phyloP scores from a whole-genome alignment of 78 protist genomes.

The Bodo saltans region DNA sequence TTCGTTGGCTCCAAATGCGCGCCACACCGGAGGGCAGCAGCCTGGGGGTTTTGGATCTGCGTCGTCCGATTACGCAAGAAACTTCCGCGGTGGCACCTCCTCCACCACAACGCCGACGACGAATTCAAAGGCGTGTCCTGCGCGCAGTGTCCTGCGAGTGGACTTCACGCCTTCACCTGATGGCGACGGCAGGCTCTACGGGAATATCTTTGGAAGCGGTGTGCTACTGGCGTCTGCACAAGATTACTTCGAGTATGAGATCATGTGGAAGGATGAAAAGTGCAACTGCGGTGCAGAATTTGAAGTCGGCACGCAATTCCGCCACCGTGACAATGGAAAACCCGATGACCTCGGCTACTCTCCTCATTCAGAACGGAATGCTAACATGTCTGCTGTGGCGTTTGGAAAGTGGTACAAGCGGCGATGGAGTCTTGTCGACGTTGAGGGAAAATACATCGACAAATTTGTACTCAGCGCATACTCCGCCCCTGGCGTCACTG shows the following conservation, averaged over 20 bases:
- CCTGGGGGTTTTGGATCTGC: too few relatives aligned
- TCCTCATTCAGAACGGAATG: neutral
- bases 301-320: neutral
- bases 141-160: neutral
- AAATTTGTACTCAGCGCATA: neutral
- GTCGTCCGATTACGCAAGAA: too few relatives aligned
- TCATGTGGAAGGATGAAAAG: neutral
- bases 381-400: neutral
- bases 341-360: neutral
- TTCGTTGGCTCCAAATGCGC: too few relatives aligned
- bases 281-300: neutral
- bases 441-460: neutral
- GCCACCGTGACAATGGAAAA: neutral
- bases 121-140: too few relatives aligned
- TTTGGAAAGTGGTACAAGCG: neutral
- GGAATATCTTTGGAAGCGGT: neutral
- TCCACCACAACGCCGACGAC: too few relatives aligned
- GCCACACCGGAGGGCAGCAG: too few relatives aligned
- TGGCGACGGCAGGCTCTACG: neutral
- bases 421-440: neutral
- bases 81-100: too few relatives aligned
- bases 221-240: neutral
- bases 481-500: neutral
- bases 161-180: neutral
- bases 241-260: neutral